Evolutionary conservation across 257 asterid genomes (phyloP).

Genomic region (Nicotiana tomentosiformis): DNA sequence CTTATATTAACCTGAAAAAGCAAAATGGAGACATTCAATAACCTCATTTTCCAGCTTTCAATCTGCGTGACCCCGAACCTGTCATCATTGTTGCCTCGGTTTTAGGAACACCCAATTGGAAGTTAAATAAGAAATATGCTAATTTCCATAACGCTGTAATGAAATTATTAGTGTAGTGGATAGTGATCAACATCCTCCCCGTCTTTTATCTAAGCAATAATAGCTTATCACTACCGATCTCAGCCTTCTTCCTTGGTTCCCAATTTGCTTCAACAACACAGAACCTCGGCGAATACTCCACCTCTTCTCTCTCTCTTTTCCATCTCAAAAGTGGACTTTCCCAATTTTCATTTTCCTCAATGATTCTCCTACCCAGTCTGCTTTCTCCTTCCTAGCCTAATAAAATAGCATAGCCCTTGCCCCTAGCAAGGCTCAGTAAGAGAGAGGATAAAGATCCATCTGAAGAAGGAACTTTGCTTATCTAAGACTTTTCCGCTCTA

Average conservation of each 20-base stretch:
- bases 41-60: background rate
- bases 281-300: background rate
- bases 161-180: background rate
- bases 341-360: background rate
- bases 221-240: background rate
- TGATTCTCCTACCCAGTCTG: background rate
- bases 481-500: background rate
- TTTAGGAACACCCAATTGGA: background rate
- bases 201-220: background rate
- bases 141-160: background rate
- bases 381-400: background rate
- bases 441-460: background rate
- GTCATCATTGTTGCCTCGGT: background rate
- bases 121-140: background rate
- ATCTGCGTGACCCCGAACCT: background rate
- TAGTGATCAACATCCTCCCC: background rate
- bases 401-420: background rate
- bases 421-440: background rate
- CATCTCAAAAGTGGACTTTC: background rate
- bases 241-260: background rate
- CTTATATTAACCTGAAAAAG: background rate
- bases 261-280: background rate
- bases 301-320: background rate
- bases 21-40: background rate
- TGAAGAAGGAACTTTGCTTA: background rate